phyloP scores from a whole-genome alignment of 1,139 yeast genomes.

The Wickerhamomyces sp. region DNA sequence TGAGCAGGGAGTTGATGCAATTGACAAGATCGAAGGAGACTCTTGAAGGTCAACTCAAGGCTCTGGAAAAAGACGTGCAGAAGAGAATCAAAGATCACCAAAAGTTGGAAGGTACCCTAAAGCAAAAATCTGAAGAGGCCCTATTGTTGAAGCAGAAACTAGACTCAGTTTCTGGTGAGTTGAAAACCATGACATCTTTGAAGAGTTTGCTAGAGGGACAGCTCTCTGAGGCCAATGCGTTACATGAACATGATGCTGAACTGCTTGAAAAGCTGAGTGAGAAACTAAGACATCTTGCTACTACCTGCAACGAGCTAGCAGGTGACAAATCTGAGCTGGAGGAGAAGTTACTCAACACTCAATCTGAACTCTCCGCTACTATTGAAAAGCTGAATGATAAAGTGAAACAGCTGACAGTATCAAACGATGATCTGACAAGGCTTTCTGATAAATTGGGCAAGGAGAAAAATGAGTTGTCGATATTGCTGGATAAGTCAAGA shows the following conservation, averaged over 20 bases:
- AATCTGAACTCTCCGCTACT: conserved; percentile 7
- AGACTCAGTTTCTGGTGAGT: conserved; percentile 8
- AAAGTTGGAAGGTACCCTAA: conserved; percentile 25
- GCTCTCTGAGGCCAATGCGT: conserved; percentile 23
- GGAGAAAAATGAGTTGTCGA: conserved; percentile 7
- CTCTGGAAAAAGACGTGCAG: conserved; percentile 36
- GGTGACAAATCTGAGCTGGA: conserved; percentile 22
- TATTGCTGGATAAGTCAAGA: conserved; percentile 1
- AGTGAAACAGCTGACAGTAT: conserved; percentile 8
- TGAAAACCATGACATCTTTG: conserved; percentile 9
- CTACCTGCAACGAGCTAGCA: conserved; percentile 25
- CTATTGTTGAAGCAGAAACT: conserved; percentile 21
- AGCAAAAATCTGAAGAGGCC: conserved; percentile 15
- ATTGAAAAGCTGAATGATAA: conserved; percentile 6
- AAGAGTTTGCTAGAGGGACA: conserved; percentile 19
- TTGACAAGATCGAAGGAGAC: conserved; percentile 57
- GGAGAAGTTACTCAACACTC: conserved; percentile 7
- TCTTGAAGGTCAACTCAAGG: conserved; percentile 40
- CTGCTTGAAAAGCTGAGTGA: conserved; percentile 32
- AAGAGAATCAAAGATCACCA: conserved; percentile 24
- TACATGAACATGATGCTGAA: conserved; percentile 23
- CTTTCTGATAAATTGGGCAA: conserved; percentile 5
- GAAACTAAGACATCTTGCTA: conserved; percentile 31
- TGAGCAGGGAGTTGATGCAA: conserved; percentile 77
- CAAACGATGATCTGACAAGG: conserved; percentile 6